Base-by-base conservation (phyloP, 1,139 yeast species). In the Scheffersomyces insectosa region DNA sequence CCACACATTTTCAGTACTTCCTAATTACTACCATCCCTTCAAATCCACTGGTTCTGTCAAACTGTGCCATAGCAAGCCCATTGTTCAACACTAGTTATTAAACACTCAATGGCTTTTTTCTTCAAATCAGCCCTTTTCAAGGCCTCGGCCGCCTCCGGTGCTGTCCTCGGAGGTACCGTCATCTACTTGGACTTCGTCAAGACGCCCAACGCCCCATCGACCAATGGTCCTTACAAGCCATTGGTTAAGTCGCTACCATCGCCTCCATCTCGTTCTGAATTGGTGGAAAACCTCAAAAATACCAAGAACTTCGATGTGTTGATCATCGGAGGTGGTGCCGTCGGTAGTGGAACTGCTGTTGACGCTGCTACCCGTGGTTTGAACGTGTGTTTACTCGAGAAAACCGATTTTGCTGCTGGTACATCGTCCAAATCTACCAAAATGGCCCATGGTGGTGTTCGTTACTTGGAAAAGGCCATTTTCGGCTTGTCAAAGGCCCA, bases 391-490 rank as follows among this genome's bases (percentile, higher is more conserved):
- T 67, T 91, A 47, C 77, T 91, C 49, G 98, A 91, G 66, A 85
- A 85, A 60, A 82, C 82, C 52, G 98, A 91, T 69, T 91, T 86
- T 62, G 95, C 97, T 9, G 75, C 90, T 10, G 97, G 96, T 38
- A 91, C 98, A 12, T 87, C 96, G 4, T 89, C 97, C 28, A 85
- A 91, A 59, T 87, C 96, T n/a, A 91, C 98, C 43, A 91, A 91
- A 70, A 88, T 91, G 83, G 96, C 96, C 37, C 98, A 91, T 63
- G 98, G 98, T 52, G 98, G 98, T 61, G 97, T 91, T 41, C 78
- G 98, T 59, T 91, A 91, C 68, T 79, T 91, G 61, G 98, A 91
- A 66, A 91, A 91, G 72, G 98, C 98, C 32, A 83, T 91, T 57
- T 88, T 89, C 81, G 88, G 84, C 65, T 77, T 91, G 47, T 90